These are phyloP conservation scores for Botrytis squamosa DNA, from an alignment of 2,329 filamentous ascomycete species.

Conservation along the genomic window DNA sequence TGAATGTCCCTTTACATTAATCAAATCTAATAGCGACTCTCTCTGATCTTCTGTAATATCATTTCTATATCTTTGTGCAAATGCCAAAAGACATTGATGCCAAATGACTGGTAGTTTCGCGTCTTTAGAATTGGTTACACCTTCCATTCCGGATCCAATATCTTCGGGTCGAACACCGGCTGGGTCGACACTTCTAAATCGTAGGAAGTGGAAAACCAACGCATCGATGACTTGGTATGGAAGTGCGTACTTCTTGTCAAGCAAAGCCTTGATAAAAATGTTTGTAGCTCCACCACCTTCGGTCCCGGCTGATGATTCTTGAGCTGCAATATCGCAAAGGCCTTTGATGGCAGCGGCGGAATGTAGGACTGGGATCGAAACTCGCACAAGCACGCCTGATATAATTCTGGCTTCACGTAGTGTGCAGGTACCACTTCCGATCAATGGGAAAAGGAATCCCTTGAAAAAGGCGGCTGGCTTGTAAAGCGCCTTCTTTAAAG, in stretches of 20 bases:
- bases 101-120: constrained; percentile 85
- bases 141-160: constrained; percentile 52
- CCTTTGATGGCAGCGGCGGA: constrained; percentile 89
- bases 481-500: constrained; percentile 88
- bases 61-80: constrained; percentile 91
- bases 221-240: constrained; percentile 94
- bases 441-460: constrained; percentile 87
- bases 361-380: constrained; percentile 87
- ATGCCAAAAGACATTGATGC: constrained; percentile 90
- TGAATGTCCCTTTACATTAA: constrained; percentile 80
- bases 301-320: constrained; percentile 77
- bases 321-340: constrained; percentile 89
- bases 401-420: constrained; percentile 90
- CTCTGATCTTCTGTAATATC: constrained; percentile 95
- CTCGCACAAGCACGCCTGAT: constrained; percentile 76
- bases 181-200: constrained; percentile 73
- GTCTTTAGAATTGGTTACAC: constrained; percentile 49
- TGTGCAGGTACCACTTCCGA: constrained; percentile 83
- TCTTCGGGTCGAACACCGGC: constrained; percentile 52
- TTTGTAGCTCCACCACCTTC: constrained; percentile 92
- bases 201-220: constrained; percentile 93
- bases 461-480: constrained; percentile 97
- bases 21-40: constrained; percentile 83
- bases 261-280: constrained; percentile 86
- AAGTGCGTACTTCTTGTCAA: constrained; percentile 96